phyloP scores from a whole-genome alignment of 495 filamentous ascomycete genomes.

The Elasticomyces elasticus region DNA sequence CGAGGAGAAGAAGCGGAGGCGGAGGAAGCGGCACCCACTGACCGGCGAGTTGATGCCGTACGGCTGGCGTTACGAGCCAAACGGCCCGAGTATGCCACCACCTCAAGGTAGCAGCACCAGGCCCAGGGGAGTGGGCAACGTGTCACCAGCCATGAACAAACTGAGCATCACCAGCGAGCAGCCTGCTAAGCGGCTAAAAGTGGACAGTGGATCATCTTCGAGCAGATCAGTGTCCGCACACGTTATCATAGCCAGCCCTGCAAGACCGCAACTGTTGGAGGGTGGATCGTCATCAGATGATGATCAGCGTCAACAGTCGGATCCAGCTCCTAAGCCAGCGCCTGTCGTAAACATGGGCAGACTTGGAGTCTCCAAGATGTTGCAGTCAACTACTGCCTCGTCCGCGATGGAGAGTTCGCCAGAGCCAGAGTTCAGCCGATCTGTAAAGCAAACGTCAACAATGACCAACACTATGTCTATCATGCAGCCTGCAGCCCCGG shows the following conservation, averaged over 20 bases:
- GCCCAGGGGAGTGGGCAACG: not conserved
- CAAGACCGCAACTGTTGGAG: not conserved
- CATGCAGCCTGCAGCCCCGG: not conserved
- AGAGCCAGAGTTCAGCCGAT: not conserved
- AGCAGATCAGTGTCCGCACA: not conserved
- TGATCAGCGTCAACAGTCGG: not conserved
- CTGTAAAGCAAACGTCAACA: not conserved
- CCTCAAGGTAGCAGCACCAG: not conserved
- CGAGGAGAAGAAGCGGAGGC: slow-evolving; percentile 1
- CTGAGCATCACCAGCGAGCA: slow-evolving; percentile 8
- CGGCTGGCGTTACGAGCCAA: slow-evolving; percentile 17
- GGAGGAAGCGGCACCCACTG: slow-evolving; percentile 13
- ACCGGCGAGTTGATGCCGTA: slow-evolving; percentile 19
- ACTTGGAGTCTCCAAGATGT: not conserved
- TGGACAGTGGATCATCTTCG: not conserved
- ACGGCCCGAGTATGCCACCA: not conserved
- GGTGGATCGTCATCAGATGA: not conserved
- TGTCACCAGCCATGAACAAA: slow-evolving; percentile 5
- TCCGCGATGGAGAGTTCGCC: not conserved
- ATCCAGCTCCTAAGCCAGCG: not conserved
- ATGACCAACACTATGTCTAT: not conserved
- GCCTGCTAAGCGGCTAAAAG: slow-evolving; percentile 2
- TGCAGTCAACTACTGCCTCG: not conserved
- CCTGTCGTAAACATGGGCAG: not conserved
- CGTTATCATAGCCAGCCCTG: not conserved